Base-by-base conservation (phyloP, 129 eudicot species). In the Centrapalus pauciflorus region DNA sequence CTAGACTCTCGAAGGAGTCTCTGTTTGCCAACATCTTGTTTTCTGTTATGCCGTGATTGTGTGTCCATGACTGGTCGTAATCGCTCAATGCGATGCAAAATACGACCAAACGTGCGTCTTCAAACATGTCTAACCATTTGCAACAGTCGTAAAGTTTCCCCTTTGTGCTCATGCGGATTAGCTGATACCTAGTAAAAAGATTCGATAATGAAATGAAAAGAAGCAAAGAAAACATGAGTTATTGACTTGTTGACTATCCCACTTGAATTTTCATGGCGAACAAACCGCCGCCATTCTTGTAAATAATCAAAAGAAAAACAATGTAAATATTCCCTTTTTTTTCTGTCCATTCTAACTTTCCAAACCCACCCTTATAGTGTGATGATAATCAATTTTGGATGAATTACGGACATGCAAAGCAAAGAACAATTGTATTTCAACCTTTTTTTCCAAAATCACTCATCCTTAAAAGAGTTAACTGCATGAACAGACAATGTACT, bases 121-220 rank as follows among this genome's bases (percentile, higher is more conserved):
- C 83, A 41, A 77, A 77, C 87, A 82, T 82, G 56, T 82, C 84
- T 62, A 82, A 46, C 79, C 81, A 78, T 76, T 78, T 77, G 38
- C 75, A 66, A 41, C 51, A 29, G 2, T 78, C 77, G 19, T 46
- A 33, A 1, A 75, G 63, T 56, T 70, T 48, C 20, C 78, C 76
- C 61, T 66, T 78, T 50, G 78, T 41, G 17, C 71, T 76, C 71
- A 75, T 35, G 17, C 70, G 71, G 38, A 82, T 78, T 38, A 82
- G 57, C 64, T 78, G 81, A 52, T 70, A 82, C 80, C 87, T 78
- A 29, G 17, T 6, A 50, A 43, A n/a, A 45, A 3, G 4, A 56
- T 21, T 45, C 3, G 2, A 3, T 3, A 3, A 26, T 34, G 54
- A 24, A 21, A 35, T 11, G 20, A 7, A 23, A 13, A 4, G 12